phyloP scores from a whole-genome alignment of 2,329 filamentous ascomycete species.

The Sarocladium kiliense region DNA sequence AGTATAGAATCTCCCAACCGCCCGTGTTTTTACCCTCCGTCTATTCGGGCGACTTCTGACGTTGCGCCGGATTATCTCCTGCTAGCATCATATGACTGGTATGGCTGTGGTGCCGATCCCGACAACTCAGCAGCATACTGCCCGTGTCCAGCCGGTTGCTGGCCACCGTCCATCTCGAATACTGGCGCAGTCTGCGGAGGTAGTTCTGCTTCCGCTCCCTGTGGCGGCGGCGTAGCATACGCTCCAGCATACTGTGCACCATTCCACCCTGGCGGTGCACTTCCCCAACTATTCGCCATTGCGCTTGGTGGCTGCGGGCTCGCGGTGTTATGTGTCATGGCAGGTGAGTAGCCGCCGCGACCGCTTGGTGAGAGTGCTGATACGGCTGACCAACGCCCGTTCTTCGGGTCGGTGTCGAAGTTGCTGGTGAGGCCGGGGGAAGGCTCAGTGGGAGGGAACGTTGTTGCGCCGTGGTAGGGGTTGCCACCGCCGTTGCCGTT shows the following conservation, averaged over 20 bases:
- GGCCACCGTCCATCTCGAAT: constrained; percentile 20
- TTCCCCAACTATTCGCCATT: background rate
- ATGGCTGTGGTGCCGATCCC: constrained; percentile 1
- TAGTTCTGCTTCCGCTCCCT: constrained; percentile 11
- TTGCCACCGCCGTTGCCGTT: constrained; percentile 13
- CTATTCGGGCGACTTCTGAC: too few relatives aligned
- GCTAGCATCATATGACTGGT: background rate
- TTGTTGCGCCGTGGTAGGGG: constrained; percentile 13
- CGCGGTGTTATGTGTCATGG: background rate
- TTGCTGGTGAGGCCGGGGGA: background rate
- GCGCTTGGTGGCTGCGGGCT: background rate
- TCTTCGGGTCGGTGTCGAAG: background rate
- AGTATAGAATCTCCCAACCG: too few relatives aligned
- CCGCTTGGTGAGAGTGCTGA: constrained; percentile 3
- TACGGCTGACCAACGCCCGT: background rate
- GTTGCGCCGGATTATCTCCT: too few relatives aligned
- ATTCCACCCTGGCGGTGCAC: background rate
- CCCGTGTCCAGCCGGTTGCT: background rate
- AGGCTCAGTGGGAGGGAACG: constrained; percentile 10
- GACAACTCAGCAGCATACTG: constrained; percentile 13
- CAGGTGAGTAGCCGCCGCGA: background rate
- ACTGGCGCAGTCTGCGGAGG: constrained; percentile 10
- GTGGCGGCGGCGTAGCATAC: background rate
- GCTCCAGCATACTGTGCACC: background rate
- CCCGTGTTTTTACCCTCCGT: too few relatives aligned